These are phyloP conservation scores for Talaromyces sp. DNA, from an alignment of 2,329 filamentous ascomycete genomes.

Conservation along the genomic window DNA sequence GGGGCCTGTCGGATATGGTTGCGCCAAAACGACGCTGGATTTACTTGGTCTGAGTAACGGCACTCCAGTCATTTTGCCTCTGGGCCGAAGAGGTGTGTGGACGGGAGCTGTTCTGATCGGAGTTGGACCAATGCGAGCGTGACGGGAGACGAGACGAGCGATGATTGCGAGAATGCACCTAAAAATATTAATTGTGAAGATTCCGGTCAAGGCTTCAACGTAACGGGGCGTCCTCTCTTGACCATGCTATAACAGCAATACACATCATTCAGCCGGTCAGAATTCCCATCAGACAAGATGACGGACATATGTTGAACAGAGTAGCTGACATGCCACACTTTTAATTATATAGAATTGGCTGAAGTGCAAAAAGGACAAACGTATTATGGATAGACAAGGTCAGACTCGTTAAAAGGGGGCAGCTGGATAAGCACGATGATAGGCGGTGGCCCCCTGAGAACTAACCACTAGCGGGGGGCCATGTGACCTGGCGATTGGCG, in stretches of 20 bases:
- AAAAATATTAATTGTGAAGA: slow-evolving; percentile 26
- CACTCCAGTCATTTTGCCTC: slow-evolving; percentile 10
- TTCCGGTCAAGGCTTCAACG: neutral
- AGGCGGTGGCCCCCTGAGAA: neutral
- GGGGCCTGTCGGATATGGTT: slow-evolving; percentile 28
- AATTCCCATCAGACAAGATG: no score
- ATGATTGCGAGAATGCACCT: slow-evolving; percentile 39
- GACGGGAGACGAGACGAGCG: slow-evolving; percentile 48
- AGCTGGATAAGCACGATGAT: neutral
- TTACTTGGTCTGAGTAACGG: slow-evolving; percentile 18
- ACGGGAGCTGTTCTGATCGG: slow-evolving; percentile 48
- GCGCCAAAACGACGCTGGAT: slow-evolving; percentile 36
- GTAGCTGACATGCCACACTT: no score
- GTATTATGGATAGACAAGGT: neutral
- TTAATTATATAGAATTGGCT: no score
- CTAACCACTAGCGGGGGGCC: neutral
- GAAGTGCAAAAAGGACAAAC: no score
- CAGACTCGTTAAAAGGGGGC: neutral
- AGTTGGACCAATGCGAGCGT: slow-evolving; percentile 48
- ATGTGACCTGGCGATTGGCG: slow-evolving; percentile 13
- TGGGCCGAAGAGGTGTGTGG: no score
- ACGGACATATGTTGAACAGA: neutral
- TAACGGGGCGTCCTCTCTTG: neutral
- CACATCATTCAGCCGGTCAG: no score
- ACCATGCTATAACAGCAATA: no score